Conservation (phyloP, 2,329 filamentous ascomycete species). For the Trichoderma sp. region DNA sequence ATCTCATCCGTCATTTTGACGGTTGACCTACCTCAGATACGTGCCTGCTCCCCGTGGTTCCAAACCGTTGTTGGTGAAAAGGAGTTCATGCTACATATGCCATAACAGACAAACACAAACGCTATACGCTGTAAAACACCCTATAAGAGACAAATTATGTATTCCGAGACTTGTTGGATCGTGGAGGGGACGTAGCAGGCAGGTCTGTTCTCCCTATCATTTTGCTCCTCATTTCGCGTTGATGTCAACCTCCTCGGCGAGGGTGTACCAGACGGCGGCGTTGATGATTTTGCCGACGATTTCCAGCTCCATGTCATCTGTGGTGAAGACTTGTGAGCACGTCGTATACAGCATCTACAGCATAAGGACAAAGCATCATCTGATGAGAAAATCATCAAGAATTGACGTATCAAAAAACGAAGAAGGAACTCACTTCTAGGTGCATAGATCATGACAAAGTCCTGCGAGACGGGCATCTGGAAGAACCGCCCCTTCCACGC, state of each 20-base stretch:
- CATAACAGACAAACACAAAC: neutral
- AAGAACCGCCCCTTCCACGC: constrained; percentile 66
- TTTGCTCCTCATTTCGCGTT: constrained; percentile 17
- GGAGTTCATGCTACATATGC: constrained; percentile 9
- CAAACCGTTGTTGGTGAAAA: neutral
- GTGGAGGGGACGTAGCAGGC: neutral
- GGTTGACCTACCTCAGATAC: constrained; percentile 3
- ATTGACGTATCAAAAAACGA: neutral
- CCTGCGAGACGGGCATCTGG: constrained; percentile 67
- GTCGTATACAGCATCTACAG: neutral
- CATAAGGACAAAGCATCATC: neutral
- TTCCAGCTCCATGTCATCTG: constrained; percentile 66
- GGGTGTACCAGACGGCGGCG: constrained; percentile 71
- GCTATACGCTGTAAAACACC: constrained; percentile 1
- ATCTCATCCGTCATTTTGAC: neutral
- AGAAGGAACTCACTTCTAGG: constrained; percentile 56
- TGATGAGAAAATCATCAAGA: neutral
- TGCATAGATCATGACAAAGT: constrained; percentile 83
- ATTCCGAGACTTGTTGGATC: neutral
- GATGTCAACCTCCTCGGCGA: constrained; percentile 49
- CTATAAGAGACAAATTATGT: neutral
- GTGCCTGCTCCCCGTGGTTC: neutral
- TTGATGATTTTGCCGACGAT: constrained; percentile 70
- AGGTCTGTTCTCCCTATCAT: too few species aligned
- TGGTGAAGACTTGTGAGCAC: constrained; percentile 1